Evolutionary conservation across 139 green algal species (phyloP).

Genomic region (Picochlorum sp.): DNA sequence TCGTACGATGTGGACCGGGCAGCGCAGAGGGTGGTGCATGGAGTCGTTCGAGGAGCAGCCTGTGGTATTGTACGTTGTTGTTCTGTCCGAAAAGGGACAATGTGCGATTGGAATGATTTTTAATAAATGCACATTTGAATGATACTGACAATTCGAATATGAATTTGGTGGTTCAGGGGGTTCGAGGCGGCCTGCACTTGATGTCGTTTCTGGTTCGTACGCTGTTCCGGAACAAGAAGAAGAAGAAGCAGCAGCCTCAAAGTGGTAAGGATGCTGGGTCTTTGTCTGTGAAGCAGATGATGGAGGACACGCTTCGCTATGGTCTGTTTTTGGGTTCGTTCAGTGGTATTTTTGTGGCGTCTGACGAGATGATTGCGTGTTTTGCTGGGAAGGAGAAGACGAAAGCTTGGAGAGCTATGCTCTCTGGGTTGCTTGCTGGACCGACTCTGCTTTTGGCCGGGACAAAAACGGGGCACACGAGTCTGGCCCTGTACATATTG

Average conservation of each 20-base stretch:
- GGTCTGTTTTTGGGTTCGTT: slow-evolving; percentile 57
- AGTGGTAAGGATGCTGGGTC: neutral
- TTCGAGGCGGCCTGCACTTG: slow-evolving; percentile 32
- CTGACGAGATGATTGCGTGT: slow-evolving; percentile 62
- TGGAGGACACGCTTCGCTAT: slow-evolving; percentile 52
- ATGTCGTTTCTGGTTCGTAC: slow-evolving; percentile 19
- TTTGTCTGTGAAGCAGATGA: slow-evolving; percentile 1
- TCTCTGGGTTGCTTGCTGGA: slow-evolving; percentile 68
- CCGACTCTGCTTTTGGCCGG: slow-evolving; percentile 68
- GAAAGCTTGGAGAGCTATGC: slow-evolving; percentile 48
- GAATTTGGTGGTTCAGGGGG: too few relatives aligned
- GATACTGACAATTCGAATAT: too few relatives aligned
- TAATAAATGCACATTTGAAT: too few relatives aligned
- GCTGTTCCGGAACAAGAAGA: neutral
- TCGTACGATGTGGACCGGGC: slow-evolving; percentile 2
- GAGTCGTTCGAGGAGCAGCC: slow-evolving; percentile 23
- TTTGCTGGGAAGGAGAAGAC: slow-evolving; percentile 9
- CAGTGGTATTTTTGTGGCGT: slow-evolving; percentile 45
- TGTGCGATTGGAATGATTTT: too few relatives aligned
- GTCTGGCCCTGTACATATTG: slow-evolving; percentile 79
- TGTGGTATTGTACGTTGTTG: too few relatives aligned
- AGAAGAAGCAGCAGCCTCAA: neutral
- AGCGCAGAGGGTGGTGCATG: slow-evolving; percentile 13
- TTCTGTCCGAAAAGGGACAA: too few relatives aligned
- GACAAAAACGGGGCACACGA: slow-evolving; percentile 53